These are phyloP conservation scores for Symmetrospora coprosmae DNA, from an alignment of 768 basidiomycete species.

Conservation along the genomic window DNA sequence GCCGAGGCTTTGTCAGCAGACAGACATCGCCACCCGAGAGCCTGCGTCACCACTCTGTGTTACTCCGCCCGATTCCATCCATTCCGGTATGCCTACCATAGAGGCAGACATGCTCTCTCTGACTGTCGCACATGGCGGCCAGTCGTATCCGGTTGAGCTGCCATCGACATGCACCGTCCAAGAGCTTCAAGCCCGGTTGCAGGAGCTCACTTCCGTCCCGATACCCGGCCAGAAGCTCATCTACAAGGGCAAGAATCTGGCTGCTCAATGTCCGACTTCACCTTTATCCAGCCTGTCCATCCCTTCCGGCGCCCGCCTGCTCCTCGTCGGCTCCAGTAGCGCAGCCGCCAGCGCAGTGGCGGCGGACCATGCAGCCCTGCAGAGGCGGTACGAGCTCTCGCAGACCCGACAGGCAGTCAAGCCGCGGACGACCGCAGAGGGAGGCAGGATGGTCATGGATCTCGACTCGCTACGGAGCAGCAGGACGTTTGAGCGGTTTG, in stretches of 20 bases:
- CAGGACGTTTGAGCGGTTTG: neutral
- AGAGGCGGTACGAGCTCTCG: conserved; percentile 20
- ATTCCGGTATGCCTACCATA: too few species aligned
- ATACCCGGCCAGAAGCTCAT: conserved; percentile 22
- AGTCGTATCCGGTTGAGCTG: neutral
- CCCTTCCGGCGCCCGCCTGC: conserved; percentile 19
- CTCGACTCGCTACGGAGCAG: conserved; percentile 12
- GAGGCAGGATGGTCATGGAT: conserved; percentile 5
- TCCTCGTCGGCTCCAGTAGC: conserved; percentile 23
- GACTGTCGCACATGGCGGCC: conserved; percentile 1
- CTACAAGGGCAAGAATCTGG: conserved; percentile 23
- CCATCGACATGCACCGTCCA: neutral
- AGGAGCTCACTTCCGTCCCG: conserved; percentile 5
- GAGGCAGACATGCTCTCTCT: too few species aligned
- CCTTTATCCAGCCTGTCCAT: neutral
- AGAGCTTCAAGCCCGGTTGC: neutral
- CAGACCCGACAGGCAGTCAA: conserved; percentile 10
- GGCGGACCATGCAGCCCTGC: neutral
- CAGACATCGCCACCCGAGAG: too few species aligned
- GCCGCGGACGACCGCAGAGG: neutral
- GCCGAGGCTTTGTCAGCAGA: too few species aligned
- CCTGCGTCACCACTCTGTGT: too few species aligned
- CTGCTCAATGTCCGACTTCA: neutral
- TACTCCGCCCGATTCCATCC: too few species aligned
- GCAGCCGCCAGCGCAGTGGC: conserved; percentile 2